A percentile compares a stretch with the other conserved stretches of the same genome.
Evolutionary conservation across 2,329 filamentous ascomycete genomes (phyloP).

Genomic region (Metarhizium album): DNA sequence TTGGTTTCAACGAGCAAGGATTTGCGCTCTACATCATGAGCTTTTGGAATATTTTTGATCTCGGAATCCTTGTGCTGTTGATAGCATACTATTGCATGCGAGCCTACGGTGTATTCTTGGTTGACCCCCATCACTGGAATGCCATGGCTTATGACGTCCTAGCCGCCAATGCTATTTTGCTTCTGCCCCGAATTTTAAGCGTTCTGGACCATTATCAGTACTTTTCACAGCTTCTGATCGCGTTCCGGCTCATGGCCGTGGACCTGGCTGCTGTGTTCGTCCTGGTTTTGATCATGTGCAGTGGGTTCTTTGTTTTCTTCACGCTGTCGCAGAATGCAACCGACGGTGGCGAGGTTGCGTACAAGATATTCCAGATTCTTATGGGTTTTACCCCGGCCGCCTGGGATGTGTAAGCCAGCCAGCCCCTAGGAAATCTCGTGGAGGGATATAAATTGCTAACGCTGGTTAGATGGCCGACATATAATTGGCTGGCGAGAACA

Average conservation of each 20-base stretch:
- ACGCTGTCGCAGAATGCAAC: conserved; percentile 66
- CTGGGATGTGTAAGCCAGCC: conserved; percentile 67
- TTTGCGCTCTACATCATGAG: conserved; percentile 96
- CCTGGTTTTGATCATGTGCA: conserved; percentile 77
- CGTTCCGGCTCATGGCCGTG: conserved; percentile 86
- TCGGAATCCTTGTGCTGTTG: conserved; percentile 78
- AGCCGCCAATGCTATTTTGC: conserved; percentile 77
- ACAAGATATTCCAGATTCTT: conserved; percentile 82
- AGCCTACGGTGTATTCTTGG: conserved; percentile 75
- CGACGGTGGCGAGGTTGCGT: conserved; percentile 66
- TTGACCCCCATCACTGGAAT: conserved; percentile 64
- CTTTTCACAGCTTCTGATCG: conserved; percentile 88
- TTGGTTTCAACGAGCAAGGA: conserved; percentile 92
- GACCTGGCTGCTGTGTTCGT: conserved; percentile 79
- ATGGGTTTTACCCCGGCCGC: conserved; percentile 95
- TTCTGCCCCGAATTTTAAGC: conserved; percentile 86
- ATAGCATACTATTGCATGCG: conserved; percentile 85
- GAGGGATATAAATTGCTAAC: not conserved
- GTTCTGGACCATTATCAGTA: conserved; percentile 92
- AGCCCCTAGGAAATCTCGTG: too few relatives aligned
- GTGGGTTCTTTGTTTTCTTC: conserved; percentile 92
- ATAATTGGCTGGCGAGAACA: conserved; percentile 66
- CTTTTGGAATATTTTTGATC: conserved; percentile 93
- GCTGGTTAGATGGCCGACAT: conserved; percentile 48
- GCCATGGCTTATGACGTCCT: conserved; percentile 89